Percentiles rank a stretch among this genome's conserved stretches.
Conservation (phyloP, 2,329 filamentous ascomycete species). For the Aspergillus pseudotamarii region DNA sequence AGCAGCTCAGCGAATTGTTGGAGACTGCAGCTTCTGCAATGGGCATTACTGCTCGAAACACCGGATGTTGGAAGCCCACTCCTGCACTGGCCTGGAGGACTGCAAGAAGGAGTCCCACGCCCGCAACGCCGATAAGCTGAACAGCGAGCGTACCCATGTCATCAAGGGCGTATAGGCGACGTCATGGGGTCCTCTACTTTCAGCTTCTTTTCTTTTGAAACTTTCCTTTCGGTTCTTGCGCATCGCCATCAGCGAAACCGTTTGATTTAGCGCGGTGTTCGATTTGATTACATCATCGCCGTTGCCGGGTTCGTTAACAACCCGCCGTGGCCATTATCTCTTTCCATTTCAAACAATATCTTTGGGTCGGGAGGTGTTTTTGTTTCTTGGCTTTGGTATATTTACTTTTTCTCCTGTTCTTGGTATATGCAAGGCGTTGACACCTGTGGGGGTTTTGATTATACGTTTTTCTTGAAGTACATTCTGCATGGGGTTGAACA, state of each 20-base stretch:
- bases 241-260: constrained; percentile 19
- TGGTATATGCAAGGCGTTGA: constrained; percentile 32
- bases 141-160: constrained; percentile 88
- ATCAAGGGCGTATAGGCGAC: constrained; percentile 79
- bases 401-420: constrained; percentile 13
- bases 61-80: constrained; percentile 89
- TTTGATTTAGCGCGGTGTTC: constrained; percentile 39
- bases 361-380: constrained; percentile 18
- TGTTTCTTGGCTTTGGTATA: constrained; percentile 4
- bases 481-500: constrained; percentile 13
- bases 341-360: constrained; percentile 10
- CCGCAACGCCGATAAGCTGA: constrained; percentile 88
- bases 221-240: constrained; percentile 17
- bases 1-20: constrained; percentile 86
- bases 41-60: constrained; percentile 96
- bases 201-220: constrained; percentile 11
- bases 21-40: constrained; percentile 92
- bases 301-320: constrained; percentile 8
- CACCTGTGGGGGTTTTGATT: constrained; percentile 22
- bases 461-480: constrained; percentile 12
- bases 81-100: constrained; percentile 89
- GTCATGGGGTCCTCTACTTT: constrained; percentile 4
- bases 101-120: constrained; percentile 98
- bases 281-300: constrained; percentile 14
- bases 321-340: constrained; percentile 12